phyloP scores from a whole-genome alignment of 805 yeast species.

The Kluyveromyces aestuarii region DNA sequence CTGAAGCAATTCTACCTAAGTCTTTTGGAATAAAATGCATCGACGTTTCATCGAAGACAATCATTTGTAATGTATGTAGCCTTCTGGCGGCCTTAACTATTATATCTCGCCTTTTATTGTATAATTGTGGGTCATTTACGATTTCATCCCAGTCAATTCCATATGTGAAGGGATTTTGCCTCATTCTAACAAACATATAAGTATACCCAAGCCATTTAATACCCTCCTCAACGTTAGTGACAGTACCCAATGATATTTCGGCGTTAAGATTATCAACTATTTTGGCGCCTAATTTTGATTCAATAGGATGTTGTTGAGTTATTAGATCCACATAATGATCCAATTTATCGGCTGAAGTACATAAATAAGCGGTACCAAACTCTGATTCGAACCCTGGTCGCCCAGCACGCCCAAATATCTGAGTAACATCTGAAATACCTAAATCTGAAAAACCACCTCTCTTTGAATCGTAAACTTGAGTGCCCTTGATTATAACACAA shows the following conservation, averaged over 20 bases:
- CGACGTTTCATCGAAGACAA: conserved; percentile 78
- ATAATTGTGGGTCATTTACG: conserved; percentile 71
- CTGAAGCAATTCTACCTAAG: conserved; percentile 89
- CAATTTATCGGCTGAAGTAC: conserved; percentile 72
- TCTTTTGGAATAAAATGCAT: conserved; percentile 78
- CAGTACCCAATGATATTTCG: conserved; percentile 91
- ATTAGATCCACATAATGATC: conserved; percentile 84
- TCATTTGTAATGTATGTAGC: conserved; percentile 85
- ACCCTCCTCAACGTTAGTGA: conserved; percentile 89
- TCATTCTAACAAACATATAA: conserved; percentile 88
- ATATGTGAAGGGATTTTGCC: conserved; percentile 84
- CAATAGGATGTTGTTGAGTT: conserved; percentile 94
- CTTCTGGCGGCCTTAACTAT: conserved; percentile 71
- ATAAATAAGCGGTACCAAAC: conserved; percentile 84
- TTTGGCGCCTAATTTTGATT: conserved; percentile 67
- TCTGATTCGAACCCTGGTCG: conserved; percentile 87
- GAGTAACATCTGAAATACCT: conserved; percentile 94
- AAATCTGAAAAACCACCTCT: conserved; percentile 91
- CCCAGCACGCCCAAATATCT: conserved; percentile 98
- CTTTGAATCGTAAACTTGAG: conserved; percentile 89
- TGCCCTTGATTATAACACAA: conserved; percentile 92
- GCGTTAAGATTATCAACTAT: conserved; percentile 92
- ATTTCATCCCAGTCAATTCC: conserved; percentile 86
- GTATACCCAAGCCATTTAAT: conserved; percentile 98
- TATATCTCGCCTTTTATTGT: conserved; percentile 66